Base-by-base conservation (phyloP, 2,329 filamentous ascomycete species). In the Botryotinia convoluta region DNA sequence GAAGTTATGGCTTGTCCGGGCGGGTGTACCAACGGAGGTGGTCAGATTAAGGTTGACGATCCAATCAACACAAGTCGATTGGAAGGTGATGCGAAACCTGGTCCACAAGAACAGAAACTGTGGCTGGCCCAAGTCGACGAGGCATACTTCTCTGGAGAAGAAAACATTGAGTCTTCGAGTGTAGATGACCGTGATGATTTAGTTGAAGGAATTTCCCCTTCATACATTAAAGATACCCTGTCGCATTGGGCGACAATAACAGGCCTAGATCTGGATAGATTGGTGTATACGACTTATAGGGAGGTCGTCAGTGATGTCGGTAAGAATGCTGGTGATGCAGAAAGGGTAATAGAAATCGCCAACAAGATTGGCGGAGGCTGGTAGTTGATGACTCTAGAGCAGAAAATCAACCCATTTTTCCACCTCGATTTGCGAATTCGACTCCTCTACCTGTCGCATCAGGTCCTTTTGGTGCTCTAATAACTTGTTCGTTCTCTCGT, bases 1-100 rank as follows among this genome's bases (percentile, higher is more conserved):
- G 96, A 99, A 83, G 96, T 99, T 74, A 99, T 99, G 96, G 96
- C 96, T 22, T 99, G 96, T 82, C 96, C 96, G 0, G 96, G 96
- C n/a, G 96, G 96, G 4, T 99, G 96, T 84, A 99, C 96, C 72
- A 99, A 99, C 79, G 96, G 96, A 2, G 96, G 96, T 54, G 96
- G 96, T 0, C 96, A 99, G 84, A 91, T 99, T 81, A 97, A 97
- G 80, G 89, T 93, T 39, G 93, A 94, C 71, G 96, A 98, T 81
- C 89, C 92, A 10, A 84, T 89, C 20, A 83, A 91, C 16, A 79
- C 85, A 60, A 86, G 86, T 75, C 85, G 85, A 65, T 86, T 84
- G 75, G 83, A 84, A 4, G 77, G 84, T 22, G 81, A 82, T 3
- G 82, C 83, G 45, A 92, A 92, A 78, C 87, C 90, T 44, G 91